phyloP scores from a whole-genome alignment of 2,329 filamentous ascomycete species.

The Aspergillus bombycis region DNA sequence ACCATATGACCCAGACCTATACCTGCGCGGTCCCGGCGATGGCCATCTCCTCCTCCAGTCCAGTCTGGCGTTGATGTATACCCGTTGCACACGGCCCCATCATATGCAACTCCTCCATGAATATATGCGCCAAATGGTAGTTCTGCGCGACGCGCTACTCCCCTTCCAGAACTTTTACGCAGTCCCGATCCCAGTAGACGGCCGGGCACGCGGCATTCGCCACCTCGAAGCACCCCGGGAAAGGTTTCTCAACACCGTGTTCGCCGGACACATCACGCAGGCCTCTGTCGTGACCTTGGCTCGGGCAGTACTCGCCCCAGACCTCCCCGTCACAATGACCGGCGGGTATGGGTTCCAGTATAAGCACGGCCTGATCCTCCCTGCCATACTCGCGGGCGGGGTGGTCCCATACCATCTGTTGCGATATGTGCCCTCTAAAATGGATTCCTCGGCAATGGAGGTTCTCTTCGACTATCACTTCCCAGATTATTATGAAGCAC shows the following conservation, averaged over 20 bases:
- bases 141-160: slow-evolving; percentile 24
- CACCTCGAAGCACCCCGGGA: slow-evolving; percentile 15
- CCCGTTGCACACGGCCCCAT: slow-evolving; percentile 21
- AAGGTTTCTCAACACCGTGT: slow-evolving; percentile 20
- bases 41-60: slow-evolving; percentile 23
- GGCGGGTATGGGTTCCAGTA: slow-evolving; percentile 31
- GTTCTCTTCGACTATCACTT: slow-evolving; percentile 24
- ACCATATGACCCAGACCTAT: slow-evolving; percentile 13
- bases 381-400: slow-evolving; percentile 21
- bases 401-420: slow-evolving; percentile 22
- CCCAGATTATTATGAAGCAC: slow-evolving; percentile 26
- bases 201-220: slow-evolving; percentile 19
- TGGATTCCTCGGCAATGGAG: slow-evolving; percentile 10
- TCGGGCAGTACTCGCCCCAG: slow-evolving; percentile 18
- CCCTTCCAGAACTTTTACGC: slow-evolving; percentile 27
- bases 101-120: slow-evolving; percentile 30
- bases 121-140: slow-evolving; percentile 30
- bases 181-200: slow-evolving; percentile 21
- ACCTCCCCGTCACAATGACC: neutral
- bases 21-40: slow-evolving; percentile 25
- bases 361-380: slow-evolving; percentile 23
- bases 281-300: slow-evolving; percentile 13
- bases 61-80: slow-evolving; percentile 26
- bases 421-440: slow-evolving; percentile 22
- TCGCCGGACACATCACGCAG: slow-evolving; percentile 22